These are phyloP conservation scores for Beauveria caledonica DNA, from an alignment of 2,329 filamentous ascomycete genomes.

Conservation along the genomic window DNA sequence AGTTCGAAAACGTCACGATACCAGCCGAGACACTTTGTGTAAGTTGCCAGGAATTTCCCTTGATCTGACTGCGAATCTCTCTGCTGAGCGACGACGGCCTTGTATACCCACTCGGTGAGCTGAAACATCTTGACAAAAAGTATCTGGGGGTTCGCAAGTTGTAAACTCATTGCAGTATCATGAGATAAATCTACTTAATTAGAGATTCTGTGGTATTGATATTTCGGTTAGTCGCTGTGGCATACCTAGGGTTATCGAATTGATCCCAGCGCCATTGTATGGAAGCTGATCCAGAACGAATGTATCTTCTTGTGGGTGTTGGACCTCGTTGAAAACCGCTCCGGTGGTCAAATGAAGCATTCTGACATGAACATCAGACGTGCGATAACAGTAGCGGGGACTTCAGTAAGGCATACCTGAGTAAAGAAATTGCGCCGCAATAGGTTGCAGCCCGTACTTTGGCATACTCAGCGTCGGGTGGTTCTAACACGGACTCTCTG, in stretches of 20 bases:
- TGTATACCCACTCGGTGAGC: constrained; percentile 15
- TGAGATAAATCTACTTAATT: neutral
- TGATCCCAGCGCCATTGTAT: neutral
- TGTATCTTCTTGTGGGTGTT: neutral
- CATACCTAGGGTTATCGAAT: neutral
- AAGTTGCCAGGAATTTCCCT: constrained; percentile 1
- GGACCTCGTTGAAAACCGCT: neutral
- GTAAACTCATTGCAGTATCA: neutral
- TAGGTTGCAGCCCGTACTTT: constrained; percentile 6
- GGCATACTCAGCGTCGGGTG: neutral
- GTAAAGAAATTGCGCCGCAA: constrained; percentile 13
- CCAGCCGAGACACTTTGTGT: constrained; percentile 15
- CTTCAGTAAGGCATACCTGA: neutral
- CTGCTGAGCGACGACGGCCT: neutral
- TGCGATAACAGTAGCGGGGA: neutral
- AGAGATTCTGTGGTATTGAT: neutral
- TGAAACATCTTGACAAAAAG: constrained; percentile 14
- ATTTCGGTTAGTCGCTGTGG: neutral
- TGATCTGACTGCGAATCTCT: neutral
- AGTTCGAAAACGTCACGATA: constrained; percentile 14
- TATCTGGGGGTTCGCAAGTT: neutral
- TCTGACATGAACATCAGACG: neutral
- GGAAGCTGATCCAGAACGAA: neutral
- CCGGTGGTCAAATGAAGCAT: neutral
- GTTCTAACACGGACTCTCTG: neutral